A percentile compares a stretch with the other conserved stretches of the same genome.
phyloP scores from a whole-genome alignment of 2,329 filamentous ascomycete genomes.

The Colletotrichum horii region DNA sequence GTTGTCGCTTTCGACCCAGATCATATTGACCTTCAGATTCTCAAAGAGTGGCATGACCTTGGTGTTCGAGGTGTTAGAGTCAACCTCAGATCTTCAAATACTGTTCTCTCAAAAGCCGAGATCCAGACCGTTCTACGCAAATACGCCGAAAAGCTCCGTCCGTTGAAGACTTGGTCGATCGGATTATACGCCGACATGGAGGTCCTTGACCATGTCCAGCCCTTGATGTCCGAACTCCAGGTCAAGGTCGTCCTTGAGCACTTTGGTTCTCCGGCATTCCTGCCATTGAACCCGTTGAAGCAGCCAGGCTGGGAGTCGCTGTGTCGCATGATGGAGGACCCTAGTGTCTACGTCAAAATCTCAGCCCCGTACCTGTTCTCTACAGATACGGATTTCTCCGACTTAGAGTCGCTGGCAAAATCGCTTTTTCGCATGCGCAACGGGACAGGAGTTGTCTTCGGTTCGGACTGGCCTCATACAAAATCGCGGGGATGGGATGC shows the following conservation, averaged over 20 bases:
- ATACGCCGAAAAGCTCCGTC: not conserved
- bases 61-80: not conserved
- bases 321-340: not conserved
- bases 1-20: not conserved
- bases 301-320: not conserved
- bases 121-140: not conserved
- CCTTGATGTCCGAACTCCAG: not conserved
- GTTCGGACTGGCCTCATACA: not conserved
- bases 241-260: not conserved
- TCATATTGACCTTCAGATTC: not conserved
- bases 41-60: not conserved
- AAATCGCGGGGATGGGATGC: not conserved
- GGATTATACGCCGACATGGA: not conserved
- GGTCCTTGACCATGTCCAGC: not conserved
- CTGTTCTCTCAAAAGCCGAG: not conserved
- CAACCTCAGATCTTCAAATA: not conserved
- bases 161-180: not conserved
- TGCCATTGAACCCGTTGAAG: not conserved
- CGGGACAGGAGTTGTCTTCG: not conserved
- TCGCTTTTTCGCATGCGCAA: not conserved
- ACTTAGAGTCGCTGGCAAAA: not conserved
- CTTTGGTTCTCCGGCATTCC: not conserved
- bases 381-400: fast-evolving
- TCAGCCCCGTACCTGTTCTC: not conserved
- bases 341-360: not conserved